A percentile compares a stretch with the other conserved stretches of the same genome.
These are phyloP conservation scores for Plasmodium vinckei DNA, from an alignment of 169 alveolate species.

Conservation along the genomic window DNA sequence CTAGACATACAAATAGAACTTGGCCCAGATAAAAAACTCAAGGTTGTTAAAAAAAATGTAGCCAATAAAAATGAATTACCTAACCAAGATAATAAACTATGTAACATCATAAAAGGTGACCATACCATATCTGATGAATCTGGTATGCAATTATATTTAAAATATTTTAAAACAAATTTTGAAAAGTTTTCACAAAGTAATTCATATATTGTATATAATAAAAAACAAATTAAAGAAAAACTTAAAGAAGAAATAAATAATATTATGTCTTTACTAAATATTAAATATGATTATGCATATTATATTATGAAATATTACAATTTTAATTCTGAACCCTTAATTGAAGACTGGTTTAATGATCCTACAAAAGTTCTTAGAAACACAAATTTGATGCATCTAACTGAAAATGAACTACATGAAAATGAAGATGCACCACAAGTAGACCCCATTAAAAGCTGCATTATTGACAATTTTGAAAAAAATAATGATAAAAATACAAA, in stretches of 20 bases:
- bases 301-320: conserved; percentile 30
- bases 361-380: conserved; percentile 24
- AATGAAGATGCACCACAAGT: background rate
- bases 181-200: conserved; percentile 19
- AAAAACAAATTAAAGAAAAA: conserved; percentile 22
- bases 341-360: conserved; percentile 55
- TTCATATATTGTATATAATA: conserved; percentile 23
- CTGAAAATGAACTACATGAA: conserved; percentile 12
- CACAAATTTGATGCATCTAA: conserved; percentile 14
- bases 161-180: conserved; percentile 30
- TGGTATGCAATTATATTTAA: conserved; percentile 36
- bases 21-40: conserved; percentile 34
- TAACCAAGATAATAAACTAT: background rate
- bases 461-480: no score
- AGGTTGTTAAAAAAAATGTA: conserved; percentile 9
- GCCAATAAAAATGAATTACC: background rate
- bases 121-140: conserved; percentile 6
- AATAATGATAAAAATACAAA: background rate
- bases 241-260: conserved; percentile 25
- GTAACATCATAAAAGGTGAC: background rate
- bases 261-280: conserved; percentile 15
- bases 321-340: conserved; percentile 34
- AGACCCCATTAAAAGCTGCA: background rate
- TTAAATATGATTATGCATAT: conserved; percentile 47
- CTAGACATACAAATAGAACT: conserved; percentile 32